phyloP scores from a whole-genome alignment of 169 alveolate species.

The Babesia gibsoni region DNA sequence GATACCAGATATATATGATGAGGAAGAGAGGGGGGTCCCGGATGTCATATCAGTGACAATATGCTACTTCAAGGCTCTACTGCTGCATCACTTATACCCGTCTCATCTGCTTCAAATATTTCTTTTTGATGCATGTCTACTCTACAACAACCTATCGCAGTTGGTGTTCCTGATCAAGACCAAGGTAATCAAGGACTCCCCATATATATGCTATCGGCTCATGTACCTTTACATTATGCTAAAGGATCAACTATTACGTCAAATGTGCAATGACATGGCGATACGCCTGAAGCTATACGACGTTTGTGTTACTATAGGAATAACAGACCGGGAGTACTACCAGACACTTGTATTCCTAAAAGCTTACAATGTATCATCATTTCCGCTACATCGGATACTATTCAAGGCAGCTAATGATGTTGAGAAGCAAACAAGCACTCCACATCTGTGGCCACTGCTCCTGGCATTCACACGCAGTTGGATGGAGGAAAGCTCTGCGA shows the following conservation, averaged over 20 bases:
- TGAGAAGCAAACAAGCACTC: constrained; percentile 28
- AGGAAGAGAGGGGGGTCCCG: not conserved
- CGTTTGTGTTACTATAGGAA: constrained; percentile 18
- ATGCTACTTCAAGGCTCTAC: constrained; percentile 38
- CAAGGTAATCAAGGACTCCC: constrained; percentile 32
- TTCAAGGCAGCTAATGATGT: constrained; percentile 53
- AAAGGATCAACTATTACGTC: constrained; percentile 16
- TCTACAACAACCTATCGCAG: constrained; percentile 28
- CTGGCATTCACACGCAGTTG: constrained; percentile 45
- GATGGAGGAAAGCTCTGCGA: constrained; percentile 32
- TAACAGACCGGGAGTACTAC: constrained; percentile 38
- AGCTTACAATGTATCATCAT: constrained; percentile 14
- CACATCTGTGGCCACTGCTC: constrained; percentile 45
- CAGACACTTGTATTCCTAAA: constrained; percentile 6
- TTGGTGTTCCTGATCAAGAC: constrained; percentile 11
- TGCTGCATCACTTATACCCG: constrained; percentile 30
- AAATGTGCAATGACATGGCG: constrained; percentile 47
- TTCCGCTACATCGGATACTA: constrained; percentile 36
- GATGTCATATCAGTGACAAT: constrained; percentile 26
- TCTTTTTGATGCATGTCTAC: constrained; percentile 47
- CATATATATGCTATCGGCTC: constrained; percentile 40
- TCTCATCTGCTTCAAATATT: constrained; percentile 31
- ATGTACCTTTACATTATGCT: constrained; percentile 22
- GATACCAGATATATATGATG: constrained; percentile 11
- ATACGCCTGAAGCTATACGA: constrained; percentile 40